phyloP scores from a whole-genome alignment of 345 rosid species.

The Salix exigua region DNA sequence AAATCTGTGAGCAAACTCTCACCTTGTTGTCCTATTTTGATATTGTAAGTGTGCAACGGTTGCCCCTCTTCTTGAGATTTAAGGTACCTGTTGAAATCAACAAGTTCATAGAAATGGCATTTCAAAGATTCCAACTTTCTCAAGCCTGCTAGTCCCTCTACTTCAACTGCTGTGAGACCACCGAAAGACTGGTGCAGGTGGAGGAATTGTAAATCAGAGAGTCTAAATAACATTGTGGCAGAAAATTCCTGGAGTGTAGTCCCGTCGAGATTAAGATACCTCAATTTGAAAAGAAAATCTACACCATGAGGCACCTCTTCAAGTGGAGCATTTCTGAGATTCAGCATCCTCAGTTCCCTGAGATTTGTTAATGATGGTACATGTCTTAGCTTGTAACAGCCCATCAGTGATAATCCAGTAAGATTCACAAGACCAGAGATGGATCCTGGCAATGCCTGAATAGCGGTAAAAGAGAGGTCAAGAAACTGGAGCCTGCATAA shows the following conservation, averaged over 20 bases:
- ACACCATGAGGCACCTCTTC: slow-evolving; percentile 20
- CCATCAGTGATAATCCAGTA: neutral
- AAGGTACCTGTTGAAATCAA: neutral
- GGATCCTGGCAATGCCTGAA: slow-evolving; percentile 6
- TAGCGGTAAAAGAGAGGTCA: slow-evolving; percentile 3
- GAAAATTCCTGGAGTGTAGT: neutral
- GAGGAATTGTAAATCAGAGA: neutral
- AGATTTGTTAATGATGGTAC: slow-evolving; percentile 15
- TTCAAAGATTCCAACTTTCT: slow-evolving; percentile 6
- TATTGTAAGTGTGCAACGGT: neutral
- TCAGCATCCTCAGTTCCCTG: slow-evolving; percentile 11
- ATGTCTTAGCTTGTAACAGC: neutral
- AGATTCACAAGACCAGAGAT: slow-evolving; percentile 6
- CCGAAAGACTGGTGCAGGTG: neutral
- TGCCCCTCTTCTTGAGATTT: neutral
- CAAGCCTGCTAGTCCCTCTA: neutral
- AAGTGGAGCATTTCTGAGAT: neutral
- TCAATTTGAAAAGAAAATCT: slow-evolving; percentile 5
- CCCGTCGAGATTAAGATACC: slow-evolving; percentile 6
- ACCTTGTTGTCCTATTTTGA: neutral
- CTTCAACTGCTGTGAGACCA: neutral
- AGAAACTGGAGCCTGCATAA: slow-evolving; percentile 14
- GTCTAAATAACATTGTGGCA: neutral
- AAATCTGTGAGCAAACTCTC: neutral
- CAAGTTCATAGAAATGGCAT: neutral